Conservation (phyloP, 2,329 filamentous ascomycete genomes). For the Lachnellula subtilissima region DNA sequence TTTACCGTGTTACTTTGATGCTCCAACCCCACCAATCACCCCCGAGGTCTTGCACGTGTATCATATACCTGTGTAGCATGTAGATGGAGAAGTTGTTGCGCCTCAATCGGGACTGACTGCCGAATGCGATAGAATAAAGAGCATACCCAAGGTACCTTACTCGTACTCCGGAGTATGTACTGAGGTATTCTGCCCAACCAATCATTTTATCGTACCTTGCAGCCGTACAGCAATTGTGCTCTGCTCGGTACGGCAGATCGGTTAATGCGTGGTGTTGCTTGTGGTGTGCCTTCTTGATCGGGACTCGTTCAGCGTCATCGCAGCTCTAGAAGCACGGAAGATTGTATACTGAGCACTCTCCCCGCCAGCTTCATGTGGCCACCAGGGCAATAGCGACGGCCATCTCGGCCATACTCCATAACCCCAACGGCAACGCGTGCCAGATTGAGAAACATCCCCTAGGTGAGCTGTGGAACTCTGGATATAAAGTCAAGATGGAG, state of each 20-base stretch:
- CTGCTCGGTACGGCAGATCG: no score
- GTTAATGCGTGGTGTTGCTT: background rate
- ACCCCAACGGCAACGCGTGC: background rate
- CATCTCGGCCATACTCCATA: conserved; percentile 1
- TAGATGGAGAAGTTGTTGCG: no score
- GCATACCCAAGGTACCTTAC: background rate
- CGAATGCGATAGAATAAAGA: no score
- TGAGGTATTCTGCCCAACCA: no score
- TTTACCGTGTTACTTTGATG: no score
- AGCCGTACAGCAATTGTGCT: background rate
- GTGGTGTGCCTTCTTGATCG: conserved; percentile 4
- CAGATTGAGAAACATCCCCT: background rate
- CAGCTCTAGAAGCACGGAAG: no score
- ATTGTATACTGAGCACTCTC: no score
- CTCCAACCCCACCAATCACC: no score
- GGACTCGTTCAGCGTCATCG: conserved; percentile 3
- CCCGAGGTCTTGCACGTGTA: no score
- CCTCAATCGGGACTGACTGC: no score
- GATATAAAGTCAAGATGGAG: conserved; percentile 26
- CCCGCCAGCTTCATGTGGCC: background rate
- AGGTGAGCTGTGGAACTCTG: background rate
- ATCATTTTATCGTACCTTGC: conserved; percentile 9
- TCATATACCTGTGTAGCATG: no score
- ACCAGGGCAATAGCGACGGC: conserved; percentile 7
- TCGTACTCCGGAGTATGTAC: background rate